Percentiles rank a stretch among this genome's conserved stretches.
phyloP scores from a whole-genome alignment of 306 rosid genomes.

The Prunus dulcis region DNA sequence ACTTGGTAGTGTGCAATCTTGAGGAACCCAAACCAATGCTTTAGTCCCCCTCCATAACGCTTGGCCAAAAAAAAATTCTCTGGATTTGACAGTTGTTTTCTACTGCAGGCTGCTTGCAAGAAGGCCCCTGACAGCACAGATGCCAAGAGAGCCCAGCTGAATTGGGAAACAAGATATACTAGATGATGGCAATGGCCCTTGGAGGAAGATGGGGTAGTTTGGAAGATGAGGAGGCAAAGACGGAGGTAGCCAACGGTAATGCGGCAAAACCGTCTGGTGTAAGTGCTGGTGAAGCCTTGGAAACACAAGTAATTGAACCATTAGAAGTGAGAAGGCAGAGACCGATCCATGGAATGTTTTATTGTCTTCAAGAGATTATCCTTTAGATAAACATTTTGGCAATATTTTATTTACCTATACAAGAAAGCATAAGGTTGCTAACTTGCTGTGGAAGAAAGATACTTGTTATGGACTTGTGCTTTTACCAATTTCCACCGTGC shows the following conservation, averaged over 20 bases:
- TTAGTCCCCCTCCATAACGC: too few relatives aligned
- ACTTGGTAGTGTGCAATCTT: too few relatives aligned
- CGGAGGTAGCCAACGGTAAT: slow-evolving; percentile 7
- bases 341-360: slow-evolving; percentile 87
- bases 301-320: slow-evolving; percentile 70
- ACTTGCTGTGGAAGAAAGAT: neutral
- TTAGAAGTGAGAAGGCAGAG: slow-evolving; percentile 83
- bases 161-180: slow-evolving; percentile 82
- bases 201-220: slow-evolving; percentile 98
- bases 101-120: slow-evolving; percentile 86
- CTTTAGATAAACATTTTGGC: slow-evolving; percentile 29
- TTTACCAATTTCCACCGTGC: neutral
- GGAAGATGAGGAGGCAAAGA: slow-evolving; percentile 46
- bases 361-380: neutral
- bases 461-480: neutral
- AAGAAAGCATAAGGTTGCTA: neutral
- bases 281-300: slow-evolving; percentile 32
- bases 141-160: slow-evolving; percentile 91
- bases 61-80: too few relatives aligned
- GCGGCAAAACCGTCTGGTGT: slow-evolving; percentile 30
- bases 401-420: neutral
- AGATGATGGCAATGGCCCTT: slow-evolving; percentile 91
- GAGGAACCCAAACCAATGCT: too few relatives aligned
- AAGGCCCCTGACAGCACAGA: slow-evolving; percentile 76
- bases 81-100: neutral